Conservation (phyloP, 2,329 filamentous ascomycete species). For the Monosporascus sp. region DNA sequence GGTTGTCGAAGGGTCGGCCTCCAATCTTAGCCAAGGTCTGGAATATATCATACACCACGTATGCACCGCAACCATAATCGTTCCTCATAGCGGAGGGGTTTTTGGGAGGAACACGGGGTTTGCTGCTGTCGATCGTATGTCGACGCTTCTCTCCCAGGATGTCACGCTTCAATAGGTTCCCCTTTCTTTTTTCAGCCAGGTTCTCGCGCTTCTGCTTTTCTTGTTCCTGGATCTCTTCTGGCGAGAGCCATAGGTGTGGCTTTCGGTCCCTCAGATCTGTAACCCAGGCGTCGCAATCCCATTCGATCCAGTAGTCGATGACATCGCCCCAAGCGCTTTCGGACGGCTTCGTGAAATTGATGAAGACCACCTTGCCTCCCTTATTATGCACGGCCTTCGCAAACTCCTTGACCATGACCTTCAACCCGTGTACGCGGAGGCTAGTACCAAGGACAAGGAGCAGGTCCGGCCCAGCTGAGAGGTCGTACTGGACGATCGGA, state of each 20-base stretch:
- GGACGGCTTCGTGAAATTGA: conserved; percentile 66
- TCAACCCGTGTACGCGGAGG: conserved; percentile 64
- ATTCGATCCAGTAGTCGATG: conserved; percentile 69
- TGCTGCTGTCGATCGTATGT: conserved; percentile 13
- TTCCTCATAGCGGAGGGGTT: conserved; percentile 27
- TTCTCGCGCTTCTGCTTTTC: conserved; percentile 35
- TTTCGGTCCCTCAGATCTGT: conserved; percentile 54
- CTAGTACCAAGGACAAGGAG: conserved; percentile 67
- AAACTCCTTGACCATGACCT: conserved; percentile 65
- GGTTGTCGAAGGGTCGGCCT: conserved; percentile 24
- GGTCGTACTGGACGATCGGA: conserved; percentile 62
- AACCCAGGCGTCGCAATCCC: conserved; percentile 73
- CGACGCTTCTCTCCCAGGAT: conserved; percentile 15
- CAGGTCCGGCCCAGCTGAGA: conserved; percentile 58
- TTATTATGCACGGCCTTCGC: conserved; percentile 64
- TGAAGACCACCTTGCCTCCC: conserved; percentile 65
- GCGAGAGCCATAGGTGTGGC: conserved; percentile 53
- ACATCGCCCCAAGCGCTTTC: conserved; percentile 69
- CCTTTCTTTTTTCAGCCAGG: conserved; percentile 22
- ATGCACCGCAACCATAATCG: conserved; percentile 26
- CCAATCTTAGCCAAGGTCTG: conserved; percentile 26
- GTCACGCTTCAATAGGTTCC: conserved; percentile 16
- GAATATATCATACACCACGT: conserved; percentile 26
- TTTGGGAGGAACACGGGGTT: conserved; percentile 20
- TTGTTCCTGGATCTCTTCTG: conserved; percentile 32